phyloP scores from a whole-genome alignment of 2,329 filamentous ascomycete species.

The Aureobasidium sp. region DNA sequence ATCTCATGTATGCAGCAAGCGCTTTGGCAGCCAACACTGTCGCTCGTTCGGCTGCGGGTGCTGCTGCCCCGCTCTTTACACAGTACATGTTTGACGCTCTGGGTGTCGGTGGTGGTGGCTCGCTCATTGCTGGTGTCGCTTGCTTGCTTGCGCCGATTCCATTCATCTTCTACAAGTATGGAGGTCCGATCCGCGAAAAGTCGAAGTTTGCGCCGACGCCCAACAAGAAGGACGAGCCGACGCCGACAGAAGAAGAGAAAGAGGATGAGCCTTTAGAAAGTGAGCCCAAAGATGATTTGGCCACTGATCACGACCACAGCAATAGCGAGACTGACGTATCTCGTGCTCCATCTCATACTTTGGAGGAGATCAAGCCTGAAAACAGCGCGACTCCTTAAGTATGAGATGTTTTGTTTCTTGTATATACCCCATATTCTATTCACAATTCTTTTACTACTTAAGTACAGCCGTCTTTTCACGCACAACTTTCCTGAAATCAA shows the following conservation, averaged over 20 bases:
- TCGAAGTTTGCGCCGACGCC: conserved; percentile 25
- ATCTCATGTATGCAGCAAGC: conserved; percentile 33
- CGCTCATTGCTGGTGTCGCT: conserved; percentile 40
- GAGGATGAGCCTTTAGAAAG: neutral
- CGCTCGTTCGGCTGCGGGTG: conserved; percentile 25
- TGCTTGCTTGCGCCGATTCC: conserved; percentile 29
- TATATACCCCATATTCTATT: neutral
- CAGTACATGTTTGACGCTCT: conserved; percentile 28
- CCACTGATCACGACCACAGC: neutral
- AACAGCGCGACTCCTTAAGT: neutral
- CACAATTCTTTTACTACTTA: neutral
- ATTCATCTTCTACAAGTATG: conserved; percentile 29
- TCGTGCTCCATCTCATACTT: neutral
- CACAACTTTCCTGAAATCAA: no score
- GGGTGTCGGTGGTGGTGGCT: conserved; percentile 27
- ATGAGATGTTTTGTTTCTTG: neutral
- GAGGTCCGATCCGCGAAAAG: conserved; percentile 22
- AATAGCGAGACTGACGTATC: conserved; percentile 2
- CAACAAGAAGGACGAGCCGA: neutral
- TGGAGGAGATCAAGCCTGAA: neutral
- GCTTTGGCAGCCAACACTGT: conserved; percentile 29
- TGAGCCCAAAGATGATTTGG: conserved; percentile 2
- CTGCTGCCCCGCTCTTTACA: conserved; percentile 27
- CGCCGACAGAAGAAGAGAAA: neutral
- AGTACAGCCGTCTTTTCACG: neutral